phyloP scores from a whole-genome alignment of 768 basidiomycete species.

The Phaeolepiota aurea region DNA sequence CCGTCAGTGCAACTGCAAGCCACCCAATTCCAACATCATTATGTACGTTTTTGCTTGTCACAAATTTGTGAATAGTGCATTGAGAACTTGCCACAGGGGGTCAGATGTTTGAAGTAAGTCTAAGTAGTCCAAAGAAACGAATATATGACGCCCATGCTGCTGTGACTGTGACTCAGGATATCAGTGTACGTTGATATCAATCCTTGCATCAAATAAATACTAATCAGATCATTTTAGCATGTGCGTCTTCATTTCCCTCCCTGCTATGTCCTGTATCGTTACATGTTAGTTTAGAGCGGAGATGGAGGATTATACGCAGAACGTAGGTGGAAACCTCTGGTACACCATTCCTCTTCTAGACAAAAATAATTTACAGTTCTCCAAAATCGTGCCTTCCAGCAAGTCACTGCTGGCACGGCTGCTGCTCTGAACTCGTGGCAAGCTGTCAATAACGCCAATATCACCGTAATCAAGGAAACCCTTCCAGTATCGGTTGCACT shows the following conservation, averaged over 20 bases:
- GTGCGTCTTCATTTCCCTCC: conserved; percentile 9
- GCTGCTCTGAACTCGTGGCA: conserved; percentile 8
- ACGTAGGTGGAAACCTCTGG: conserved; percentile 9
- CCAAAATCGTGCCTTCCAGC: conserved; percentile 12
- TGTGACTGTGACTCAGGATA: conserved; percentile 12
- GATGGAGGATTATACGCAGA: conserved; percentile 23
- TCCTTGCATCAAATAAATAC: background rate
- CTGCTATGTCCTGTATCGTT: background rate
- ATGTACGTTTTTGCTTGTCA: conserved; percentile 15
- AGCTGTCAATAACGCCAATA: conserved; percentile 9
- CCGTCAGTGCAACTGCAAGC: conserved; percentile 19
- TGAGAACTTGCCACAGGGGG: conserved; percentile 17
- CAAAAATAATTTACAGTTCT: conserved; percentile 7
- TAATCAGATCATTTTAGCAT: conserved; percentile 10
- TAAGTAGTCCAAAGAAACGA: too few species aligned
- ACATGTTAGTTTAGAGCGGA: conserved; percentile 14
- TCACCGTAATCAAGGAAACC: conserved; percentile 39
- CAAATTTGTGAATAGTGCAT: too few species aligned
- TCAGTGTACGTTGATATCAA: conserved; percentile 16
- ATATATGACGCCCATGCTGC: background rate
- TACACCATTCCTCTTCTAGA: background rate
- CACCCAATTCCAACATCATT: conserved; percentile 22
- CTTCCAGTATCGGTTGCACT: conserved; percentile 48
- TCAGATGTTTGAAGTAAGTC: conserved; percentile 20
- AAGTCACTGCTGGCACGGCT: conserved; percentile 8